phyloP scores from a whole-genome alignment of 352 stramenopile genomes.

The Albugo laibachii region DNA sequence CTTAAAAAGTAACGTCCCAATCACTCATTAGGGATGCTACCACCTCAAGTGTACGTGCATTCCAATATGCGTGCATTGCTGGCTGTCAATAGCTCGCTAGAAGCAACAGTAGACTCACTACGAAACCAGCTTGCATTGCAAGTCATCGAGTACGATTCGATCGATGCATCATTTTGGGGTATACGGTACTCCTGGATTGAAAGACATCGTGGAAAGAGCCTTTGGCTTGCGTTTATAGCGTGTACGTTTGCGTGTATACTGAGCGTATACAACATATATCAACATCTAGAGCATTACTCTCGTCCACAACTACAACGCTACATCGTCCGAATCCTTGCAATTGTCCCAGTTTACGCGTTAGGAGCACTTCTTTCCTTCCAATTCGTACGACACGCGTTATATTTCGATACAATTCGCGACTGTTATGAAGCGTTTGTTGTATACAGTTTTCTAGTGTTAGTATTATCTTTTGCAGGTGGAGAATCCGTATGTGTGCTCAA shows the following conservation, averaged over 20 bases:
- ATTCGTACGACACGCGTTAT: conserved; percentile 62
- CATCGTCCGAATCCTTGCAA: conserved; percentile 74
- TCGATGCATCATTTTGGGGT: conserved; percentile 3
- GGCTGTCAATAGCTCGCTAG: too few species aligned
- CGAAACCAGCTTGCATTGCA: too few species aligned
- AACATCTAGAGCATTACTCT: conserved; percentile 71
- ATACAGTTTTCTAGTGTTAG: conserved; percentile 81
- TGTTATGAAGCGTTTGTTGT: conserved; percentile 87
- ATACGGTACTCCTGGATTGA: conserved; percentile 52
- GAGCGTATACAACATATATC: conserved; percentile 70
- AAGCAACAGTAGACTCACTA: too few species aligned
- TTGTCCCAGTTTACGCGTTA: conserved; percentile 76
- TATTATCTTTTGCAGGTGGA: conserved; percentile 75
- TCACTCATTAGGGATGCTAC: too few species aligned
- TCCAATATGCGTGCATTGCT: too few species aligned
- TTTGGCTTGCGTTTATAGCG: conserved; percentile 37
- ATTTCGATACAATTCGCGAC: conserved; percentile 78
- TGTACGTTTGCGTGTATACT: conserved; percentile 33
- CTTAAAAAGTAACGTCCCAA: too few species aligned
- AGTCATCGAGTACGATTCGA: too few species aligned
- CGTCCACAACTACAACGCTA: conserved; percentile 69
- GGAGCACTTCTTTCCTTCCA: conserved; percentile 62
- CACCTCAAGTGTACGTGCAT: too few species aligned
- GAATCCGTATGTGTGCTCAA: conserved; percentile 77
- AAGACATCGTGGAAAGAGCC: conserved; percentile 25